Evolutionary conservation across 441 rosid species (phyloP).

Genomic region (Euphorbia celastroides): DNA sequence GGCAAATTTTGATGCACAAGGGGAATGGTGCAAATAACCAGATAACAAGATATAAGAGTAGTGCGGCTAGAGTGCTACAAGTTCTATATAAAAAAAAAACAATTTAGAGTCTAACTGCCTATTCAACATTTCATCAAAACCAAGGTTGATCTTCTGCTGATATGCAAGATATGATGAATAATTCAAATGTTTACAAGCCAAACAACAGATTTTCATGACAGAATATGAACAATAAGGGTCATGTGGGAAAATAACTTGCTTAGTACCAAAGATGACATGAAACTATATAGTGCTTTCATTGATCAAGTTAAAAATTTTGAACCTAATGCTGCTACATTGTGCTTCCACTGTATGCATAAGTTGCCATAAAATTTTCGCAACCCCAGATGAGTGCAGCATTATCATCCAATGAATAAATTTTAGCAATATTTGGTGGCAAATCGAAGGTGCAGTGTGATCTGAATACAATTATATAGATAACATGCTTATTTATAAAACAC

Average conservation of each 20-base stretch:
- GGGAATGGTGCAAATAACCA: not conserved
- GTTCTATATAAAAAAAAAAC: not conserved
- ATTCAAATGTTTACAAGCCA: not conserved
- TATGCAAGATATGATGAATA: not conserved
- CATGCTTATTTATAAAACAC: not conserved
- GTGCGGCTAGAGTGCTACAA: not conserved
- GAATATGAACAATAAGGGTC: not conserved
- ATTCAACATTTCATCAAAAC: not conserved
- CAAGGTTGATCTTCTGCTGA: not conserved
- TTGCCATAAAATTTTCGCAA: not conserved
- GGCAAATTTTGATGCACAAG: not conserved
- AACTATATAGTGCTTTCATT: not conserved
- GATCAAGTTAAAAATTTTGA: not conserved
- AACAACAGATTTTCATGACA: not conserved
- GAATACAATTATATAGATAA: not conserved
- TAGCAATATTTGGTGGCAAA: not conserved
- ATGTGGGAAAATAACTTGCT: not conserved
- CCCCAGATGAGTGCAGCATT: not conserved
- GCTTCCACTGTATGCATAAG: not conserved
- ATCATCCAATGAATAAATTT: not conserved
- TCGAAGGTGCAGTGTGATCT: not conserved
- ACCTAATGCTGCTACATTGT: not conserved
- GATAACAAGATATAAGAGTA: not conserved
- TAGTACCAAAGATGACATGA: no score
- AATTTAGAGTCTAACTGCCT: not conserved